These are phyloP conservation scores for Chaetomidium leptoderma DNA, from an alignment of 495 filamentous ascomycete genomes.

Conservation along the genomic window DNA sequence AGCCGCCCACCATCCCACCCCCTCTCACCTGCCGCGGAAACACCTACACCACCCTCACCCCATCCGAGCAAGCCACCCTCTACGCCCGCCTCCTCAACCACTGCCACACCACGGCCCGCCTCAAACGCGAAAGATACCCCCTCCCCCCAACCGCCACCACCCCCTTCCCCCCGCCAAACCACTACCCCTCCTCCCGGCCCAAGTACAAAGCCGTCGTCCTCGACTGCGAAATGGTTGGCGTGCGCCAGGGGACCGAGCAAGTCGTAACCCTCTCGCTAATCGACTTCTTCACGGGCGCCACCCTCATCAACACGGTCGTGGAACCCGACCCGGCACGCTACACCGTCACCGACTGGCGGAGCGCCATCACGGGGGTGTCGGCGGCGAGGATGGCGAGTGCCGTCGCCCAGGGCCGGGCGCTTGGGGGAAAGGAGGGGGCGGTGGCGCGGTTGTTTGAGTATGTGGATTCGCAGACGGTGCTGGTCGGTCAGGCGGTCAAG, in stretches of 20 bases:
- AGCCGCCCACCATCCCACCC: neutral
- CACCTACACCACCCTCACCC: neutral
- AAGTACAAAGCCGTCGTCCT: neutral
- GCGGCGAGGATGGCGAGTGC: neutral
- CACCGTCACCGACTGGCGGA: neutral
- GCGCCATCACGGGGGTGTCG: neutral
- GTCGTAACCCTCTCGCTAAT: neutral
- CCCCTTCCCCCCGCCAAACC: neutral
- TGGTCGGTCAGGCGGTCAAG: neutral
- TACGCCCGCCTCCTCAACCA: neutral
- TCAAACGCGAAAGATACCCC: neutral
- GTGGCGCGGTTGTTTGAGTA: neutral
- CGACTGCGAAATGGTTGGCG: neutral
- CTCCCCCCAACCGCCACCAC: neutral
- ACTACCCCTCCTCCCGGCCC: neutral
- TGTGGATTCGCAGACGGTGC: neutral
- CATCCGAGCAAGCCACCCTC: neutral
- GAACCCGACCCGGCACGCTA: neutral
- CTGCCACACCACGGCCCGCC: neutral
- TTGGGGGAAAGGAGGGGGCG: neutral
- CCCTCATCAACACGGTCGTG: neutral
- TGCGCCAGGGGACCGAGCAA: neutral
- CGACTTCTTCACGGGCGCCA: neutral
- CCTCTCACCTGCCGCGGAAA: neutral
- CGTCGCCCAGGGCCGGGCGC: neutral